Base-by-base conservation (phyloP, 768 basidiomycete species). In the Phanerochaete sordida region DNA sequence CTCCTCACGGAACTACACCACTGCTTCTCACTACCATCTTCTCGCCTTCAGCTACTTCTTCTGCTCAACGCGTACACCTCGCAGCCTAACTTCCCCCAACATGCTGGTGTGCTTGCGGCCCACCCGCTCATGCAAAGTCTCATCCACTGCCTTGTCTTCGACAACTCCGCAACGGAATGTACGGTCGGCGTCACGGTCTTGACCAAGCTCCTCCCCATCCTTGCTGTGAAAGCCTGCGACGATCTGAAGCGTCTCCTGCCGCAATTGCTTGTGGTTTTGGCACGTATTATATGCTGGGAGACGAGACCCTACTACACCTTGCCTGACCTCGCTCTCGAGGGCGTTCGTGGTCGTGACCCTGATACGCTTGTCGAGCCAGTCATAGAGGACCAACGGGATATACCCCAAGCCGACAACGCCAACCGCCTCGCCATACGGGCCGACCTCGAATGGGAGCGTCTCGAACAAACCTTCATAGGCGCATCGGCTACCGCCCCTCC, bases 211-310 rank as follows among this genome's bases (percentile, higher is more conserved):
- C 76, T 94, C n/a, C 90, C 91, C 27, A 79, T 86, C 43, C 77
- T 92, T 58, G 90, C 91, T 5, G 82, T 88, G 1, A 76, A 84
- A 59, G 83, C 87, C 11, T 80, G 75, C 47, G 73, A 80, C 11
- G 73, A 77, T 7, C 76, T 94, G 58, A 85, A 83, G 65, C 64
- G 68, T 35, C 75, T 86, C 50, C 79, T 94, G 6, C 90, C 91
- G 2, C 78, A 74, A 50, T 75, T 93, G 4, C 76, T 92, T 43
- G 83, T 79, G 13, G 80, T 91, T 48, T 78, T 93, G 9, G 87
- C 88, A 0, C 78, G 89, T 56, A 78, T 86, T 19, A 75, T 93
- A 62, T 90, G 87, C 69, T 93, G 92, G 91, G 85, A 84, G 62
- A 83, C 84, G 58, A 72, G 80, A 55, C 61, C 56, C 19, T 71